Evolutionary conservation across 371 early-diverging fungal genomes (phyloP).

Genomic region (Batrachochytrium dendrobatidis): DNA sequence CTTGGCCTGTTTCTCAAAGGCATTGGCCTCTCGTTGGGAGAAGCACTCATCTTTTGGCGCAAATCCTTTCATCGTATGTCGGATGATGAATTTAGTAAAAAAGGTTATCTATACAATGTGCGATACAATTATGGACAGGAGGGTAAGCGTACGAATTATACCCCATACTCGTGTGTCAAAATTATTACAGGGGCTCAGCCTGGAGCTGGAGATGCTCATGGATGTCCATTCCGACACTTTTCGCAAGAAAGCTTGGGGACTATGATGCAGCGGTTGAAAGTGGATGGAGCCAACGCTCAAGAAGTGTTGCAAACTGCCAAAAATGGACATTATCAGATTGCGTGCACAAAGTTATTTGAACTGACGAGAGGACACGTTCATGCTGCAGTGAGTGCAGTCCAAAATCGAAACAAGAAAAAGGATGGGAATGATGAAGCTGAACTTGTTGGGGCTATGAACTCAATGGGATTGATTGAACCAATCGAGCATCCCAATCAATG

Average conservation of each 20-base stretch:
- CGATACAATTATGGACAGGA: conserved; percentile 98
- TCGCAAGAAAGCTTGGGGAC: conserved; percentile 53
- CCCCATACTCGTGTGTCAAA: conserved; percentile 84
- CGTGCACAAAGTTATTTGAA: conserved; percentile 88
- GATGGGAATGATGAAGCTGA: conserved; percentile 12
- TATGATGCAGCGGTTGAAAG: conserved; percentile 45
- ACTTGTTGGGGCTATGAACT: conserved; percentile 1
- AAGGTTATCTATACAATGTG: conserved; percentile 88
- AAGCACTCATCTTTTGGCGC: conserved; percentile 91
- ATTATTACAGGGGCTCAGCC: conserved; percentile 79
- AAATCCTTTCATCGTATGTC: conserved; percentile 61
- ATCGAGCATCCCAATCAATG: conserved; percentile 91
- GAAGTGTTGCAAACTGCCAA: conserved; percentile 64
- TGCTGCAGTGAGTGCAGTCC: conserved; percentile 7
- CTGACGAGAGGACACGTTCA: conserved; percentile 32
- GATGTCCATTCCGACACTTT: conserved; percentile 93
- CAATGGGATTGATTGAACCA: conserved; percentile 44
- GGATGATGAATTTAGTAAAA: conserved; percentile 89
- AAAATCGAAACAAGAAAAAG: conserved; percentile 19
- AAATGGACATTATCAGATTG: conserved; percentile 82
- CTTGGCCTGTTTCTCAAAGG: conserved; percentile 92
- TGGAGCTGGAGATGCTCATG: conserved; percentile 79
- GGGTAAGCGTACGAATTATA: conserved; percentile 89
- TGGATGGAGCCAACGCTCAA: conserved; percentile 34
- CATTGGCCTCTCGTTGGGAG: conserved; percentile 82